Conservation (phyloP, 75 land plant species). For the Larix kaempferi region DNA sequence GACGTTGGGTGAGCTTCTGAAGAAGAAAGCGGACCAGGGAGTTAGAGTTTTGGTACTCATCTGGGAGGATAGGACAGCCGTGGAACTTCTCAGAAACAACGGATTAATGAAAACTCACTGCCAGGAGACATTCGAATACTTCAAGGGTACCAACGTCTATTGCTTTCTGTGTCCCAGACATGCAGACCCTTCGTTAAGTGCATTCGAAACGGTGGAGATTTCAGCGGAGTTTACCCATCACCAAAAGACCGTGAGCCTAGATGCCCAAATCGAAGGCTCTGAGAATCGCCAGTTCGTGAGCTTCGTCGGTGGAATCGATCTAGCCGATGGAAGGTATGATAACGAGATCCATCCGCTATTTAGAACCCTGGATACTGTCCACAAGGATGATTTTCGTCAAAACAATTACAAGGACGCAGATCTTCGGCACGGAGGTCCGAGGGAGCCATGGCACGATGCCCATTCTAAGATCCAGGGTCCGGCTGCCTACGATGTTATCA, state of each 20-base stretch:
- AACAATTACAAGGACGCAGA: slow-evolving; percentile 20
- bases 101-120: slow-evolving; percentile 73
- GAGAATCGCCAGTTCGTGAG: slow-evolving; percentile 27
- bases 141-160: slow-evolving; percentile 51
- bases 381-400: slow-evolving; percentile 44
- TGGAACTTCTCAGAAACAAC: slow-evolving; percentile 37
- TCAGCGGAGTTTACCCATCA: slow-evolving; percentile 45
- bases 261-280: slow-evolving; percentile 19
- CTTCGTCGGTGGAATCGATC: slow-evolving; percentile 58
- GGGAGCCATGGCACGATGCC: slow-evolving; percentile 66
- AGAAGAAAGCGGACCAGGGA: slow-evolving; percentile 76
- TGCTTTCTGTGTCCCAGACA: slow-evolving; percentile 59
- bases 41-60: slow-evolving; percentile 71
- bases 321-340: slow-evolving; percentile 51
- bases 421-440: slow-evolving; percentile 39
- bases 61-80: slow-evolving; percentile 76
- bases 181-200: slow-evolving; percentile 26
- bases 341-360: slow-evolving; percentile 53
- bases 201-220: slow-evolving; percentile 20
- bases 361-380: slow-evolving; percentile 26
- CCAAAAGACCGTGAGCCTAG: slow-evolving; percentile 43
- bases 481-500: slow-evolving; percentile 48
- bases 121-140: slow-evolving; percentile 49
- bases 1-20: slow-evolving; percentile 67
- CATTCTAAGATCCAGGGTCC: slow-evolving; percentile 45